These are phyloP conservation scores for Paramecium caudatum DNA, from an alignment of 73 alveolate species.

Conservation along the genomic window DNA sequence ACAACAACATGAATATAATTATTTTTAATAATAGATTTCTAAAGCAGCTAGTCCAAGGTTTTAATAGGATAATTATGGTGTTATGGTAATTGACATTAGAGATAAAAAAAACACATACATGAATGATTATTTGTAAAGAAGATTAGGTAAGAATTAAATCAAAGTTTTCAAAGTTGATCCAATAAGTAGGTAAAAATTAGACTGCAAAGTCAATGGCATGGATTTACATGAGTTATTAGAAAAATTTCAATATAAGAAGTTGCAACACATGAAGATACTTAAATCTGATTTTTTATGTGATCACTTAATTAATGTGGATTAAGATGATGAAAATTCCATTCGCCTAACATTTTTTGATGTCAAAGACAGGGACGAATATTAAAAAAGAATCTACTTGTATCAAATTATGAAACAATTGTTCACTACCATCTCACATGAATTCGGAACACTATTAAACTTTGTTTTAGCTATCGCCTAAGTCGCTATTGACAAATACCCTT, in stretches of 20 bases:
- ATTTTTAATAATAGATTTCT: neutral
- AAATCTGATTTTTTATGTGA: neutral
- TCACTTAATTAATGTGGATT: neutral
- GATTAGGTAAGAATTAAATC: neutral
- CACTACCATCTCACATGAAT: slow-evolving; percentile 43
- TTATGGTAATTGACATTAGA: neutral
- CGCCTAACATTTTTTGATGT: neutral
- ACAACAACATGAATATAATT: neutral
- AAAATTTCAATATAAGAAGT: neutral
- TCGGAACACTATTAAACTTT: slow-evolving; percentile 49
- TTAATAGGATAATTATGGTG: neutral
- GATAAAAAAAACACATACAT: neutral
- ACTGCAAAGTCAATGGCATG: neutral
- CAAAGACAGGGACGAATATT: slow-evolving; percentile 24
- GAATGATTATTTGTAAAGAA: neutral
- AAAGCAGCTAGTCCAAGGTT: neutral
- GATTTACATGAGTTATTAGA: neutral
- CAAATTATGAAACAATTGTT: neutral
- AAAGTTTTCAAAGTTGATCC: neutral
- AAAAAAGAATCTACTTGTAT: neutral
- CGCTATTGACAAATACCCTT: neutral
- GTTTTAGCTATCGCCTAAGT: slow-evolving; percentile 23
- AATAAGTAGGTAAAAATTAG: neutral
- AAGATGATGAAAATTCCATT: neutral
- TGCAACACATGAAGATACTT: neutral